These are phyloP conservation scores for Phytophthora capsici DNA, from an alignment of 352 stramenopile species.

Conservation along the genomic window DNA sequence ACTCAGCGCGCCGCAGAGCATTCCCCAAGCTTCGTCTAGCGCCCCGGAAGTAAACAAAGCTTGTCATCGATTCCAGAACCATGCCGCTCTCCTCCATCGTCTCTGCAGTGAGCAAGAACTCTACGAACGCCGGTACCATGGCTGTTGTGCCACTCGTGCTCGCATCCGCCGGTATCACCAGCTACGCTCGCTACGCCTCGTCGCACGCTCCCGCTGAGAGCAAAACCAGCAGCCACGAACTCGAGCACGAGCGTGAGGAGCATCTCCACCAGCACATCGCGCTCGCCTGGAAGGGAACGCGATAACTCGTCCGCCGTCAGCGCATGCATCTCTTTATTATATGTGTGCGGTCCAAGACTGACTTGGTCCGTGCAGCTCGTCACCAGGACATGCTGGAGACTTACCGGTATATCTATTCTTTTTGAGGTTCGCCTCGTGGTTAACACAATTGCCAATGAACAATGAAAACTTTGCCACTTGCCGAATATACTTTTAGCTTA, in stretches of 20 bases:
- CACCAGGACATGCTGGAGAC: conserved; percentile 7
- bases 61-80: background rate
- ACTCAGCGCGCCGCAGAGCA: too few relatives aligned
- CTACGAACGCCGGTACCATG: conserved; percentile 45
- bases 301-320: conserved; percentile 23
- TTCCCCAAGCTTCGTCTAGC: conserved; percentile 19
- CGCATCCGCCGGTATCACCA: conserved; percentile 65
- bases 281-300: conserved; percentile 72
- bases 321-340: conserved; percentile 21
- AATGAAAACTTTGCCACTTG: background rate
- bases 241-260: conserved; percentile 47
- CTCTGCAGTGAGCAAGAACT: conserved; percentile 47
- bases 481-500: background rate
- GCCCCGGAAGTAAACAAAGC: background rate
- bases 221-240: conserved; percentile 24
- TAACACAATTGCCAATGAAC: conserved; percentile 14
- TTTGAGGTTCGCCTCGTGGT: conserved; percentile 9
- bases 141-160: conserved; percentile 68
- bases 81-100: conserved; percentile 53
- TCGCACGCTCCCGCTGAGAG: conserved; percentile 49
- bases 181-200: conserved; percentile 65
- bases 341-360: conserved; percentile 8
- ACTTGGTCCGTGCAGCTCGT: conserved; percentile 5
- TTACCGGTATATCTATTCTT: conserved; percentile 30
- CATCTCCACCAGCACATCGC: conserved; percentile 74